Percentiles rank a stretch among this genome's conserved stretches.
Evolutionary conservation across 148 eudicot genomes (phyloP).

Genomic region (Salicornia ramosissima): DNA sequence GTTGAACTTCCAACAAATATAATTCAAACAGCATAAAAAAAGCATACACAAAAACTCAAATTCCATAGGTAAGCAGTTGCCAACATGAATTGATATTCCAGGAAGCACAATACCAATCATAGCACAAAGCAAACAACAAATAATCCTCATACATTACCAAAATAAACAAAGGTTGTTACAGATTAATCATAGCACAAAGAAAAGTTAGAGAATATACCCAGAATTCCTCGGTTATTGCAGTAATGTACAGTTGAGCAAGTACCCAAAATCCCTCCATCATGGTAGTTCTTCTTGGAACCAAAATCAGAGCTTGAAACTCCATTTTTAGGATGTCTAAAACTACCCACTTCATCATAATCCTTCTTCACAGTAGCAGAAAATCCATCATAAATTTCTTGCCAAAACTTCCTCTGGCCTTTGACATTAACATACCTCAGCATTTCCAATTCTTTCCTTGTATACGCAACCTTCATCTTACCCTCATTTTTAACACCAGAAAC

Average conservation of each 20-base stretch:
- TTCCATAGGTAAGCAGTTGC: background rate
- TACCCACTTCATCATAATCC: constrained; percentile 51
- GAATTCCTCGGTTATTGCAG: constrained; percentile 7
- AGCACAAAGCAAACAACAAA: background rate
- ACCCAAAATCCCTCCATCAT: constrained; percentile 27
- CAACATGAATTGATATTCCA: constrained; percentile 2
- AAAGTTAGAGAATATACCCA: constrained; percentile 26
- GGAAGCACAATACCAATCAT: background rate
- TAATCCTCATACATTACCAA: background rate
- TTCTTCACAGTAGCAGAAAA: constrained; percentile 29
- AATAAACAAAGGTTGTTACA: too few relatives aligned
- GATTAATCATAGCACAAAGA: too few relatives aligned
- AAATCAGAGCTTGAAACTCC: background rate
- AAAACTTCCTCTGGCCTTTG: constrained; percentile 42
- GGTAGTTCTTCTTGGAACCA: constrained; percentile 23
- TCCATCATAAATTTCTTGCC: constrained; percentile 42
- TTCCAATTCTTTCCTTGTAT: constrained; percentile 42
- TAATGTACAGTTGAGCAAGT: constrained; percentile 12
- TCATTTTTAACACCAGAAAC: constrained; percentile 17
- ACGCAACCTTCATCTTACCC: constrained; percentile 23
- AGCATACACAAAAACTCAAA: background rate
- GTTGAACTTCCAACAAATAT: background rate
- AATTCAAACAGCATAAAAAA: background rate
- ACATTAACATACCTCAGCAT: constrained; percentile 36
- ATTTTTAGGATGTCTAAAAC: constrained; percentile 29